These are phyloP conservation scores for Avena eriantha DNA, from an alignment of 176 grass and related monocot species.

Conservation along the genomic window DNA sequence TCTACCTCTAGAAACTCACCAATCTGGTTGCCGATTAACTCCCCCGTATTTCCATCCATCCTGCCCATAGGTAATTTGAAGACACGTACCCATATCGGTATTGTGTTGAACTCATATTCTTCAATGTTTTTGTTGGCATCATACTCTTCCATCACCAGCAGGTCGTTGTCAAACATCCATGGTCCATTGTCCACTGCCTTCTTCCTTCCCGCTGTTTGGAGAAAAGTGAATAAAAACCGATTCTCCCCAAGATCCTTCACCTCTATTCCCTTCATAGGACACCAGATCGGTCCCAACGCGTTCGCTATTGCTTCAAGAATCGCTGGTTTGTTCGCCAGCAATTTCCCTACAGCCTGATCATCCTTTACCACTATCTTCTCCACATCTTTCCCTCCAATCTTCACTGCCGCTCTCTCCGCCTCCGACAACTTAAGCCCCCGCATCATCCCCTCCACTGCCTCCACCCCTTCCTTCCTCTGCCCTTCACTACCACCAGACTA, in stretches of 20 bases:
- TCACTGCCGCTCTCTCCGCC: neutral
- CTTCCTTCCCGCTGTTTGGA: neutral
- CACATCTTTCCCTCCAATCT: neutral
- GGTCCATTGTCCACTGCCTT: neutral
- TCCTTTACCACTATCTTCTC: too few species aligned
- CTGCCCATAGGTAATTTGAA: neutral
- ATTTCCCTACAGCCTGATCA: neutral
- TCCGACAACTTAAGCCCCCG: neutral
- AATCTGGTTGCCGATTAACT: neutral
- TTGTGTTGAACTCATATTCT: neutral
- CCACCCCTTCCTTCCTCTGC: neutral
- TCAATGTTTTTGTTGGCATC: neutral
- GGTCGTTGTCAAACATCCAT: neutral
- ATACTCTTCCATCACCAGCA: neutral
- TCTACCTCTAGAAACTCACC: neutral
- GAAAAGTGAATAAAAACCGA: neutral
- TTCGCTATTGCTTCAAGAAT: neutral
- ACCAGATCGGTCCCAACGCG: neutral
- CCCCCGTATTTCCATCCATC: neutral
- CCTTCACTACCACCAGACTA: too few species aligned
- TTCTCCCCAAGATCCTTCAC: neutral
- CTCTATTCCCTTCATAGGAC: neutral
- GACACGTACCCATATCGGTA: neutral
- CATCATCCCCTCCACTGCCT: neutral
- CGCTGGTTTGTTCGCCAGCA: neutral